These are phyloP conservation scores for Glycyrrhiza uralensis DNA, from an alignment of 306 rosid species.

Conservation along the genomic window DNA sequence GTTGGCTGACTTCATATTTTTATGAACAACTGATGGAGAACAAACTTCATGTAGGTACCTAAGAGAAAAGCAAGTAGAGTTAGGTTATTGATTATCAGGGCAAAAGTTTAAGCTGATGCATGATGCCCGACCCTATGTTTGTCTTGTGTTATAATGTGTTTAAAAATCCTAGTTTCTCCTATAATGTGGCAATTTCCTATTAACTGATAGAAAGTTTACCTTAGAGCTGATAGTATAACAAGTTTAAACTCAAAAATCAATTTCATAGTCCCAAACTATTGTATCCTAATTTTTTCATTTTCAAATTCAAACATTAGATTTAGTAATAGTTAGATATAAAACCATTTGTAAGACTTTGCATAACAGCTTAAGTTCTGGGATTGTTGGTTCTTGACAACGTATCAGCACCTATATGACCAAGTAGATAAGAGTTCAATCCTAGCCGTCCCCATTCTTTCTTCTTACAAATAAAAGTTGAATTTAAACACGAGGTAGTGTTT, in stretches of 20 bases:
- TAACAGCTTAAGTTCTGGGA: background rate
- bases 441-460: background rate
- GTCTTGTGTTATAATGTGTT: background rate
- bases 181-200: background rate
- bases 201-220: background rate
- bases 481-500: background rate
- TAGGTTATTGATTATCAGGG: slow-evolving; percentile 1
- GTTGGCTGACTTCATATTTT: slow-evolving; percentile 82
- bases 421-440: background rate
- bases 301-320: background rate
- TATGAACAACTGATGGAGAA: slow-evolving; percentile 92
- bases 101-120: background rate
- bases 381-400: background rate
- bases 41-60: slow-evolving; percentile 98
- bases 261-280: background rate
- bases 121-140: background rate
- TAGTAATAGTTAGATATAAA: background rate
- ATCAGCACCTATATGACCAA: background rate
- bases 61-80: slow-evolving; percentile 26
- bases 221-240: background rate
- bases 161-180: background rate
- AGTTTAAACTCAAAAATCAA: background rate
- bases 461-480: background rate
- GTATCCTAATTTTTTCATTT: background rate
- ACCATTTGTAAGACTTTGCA: no score